Base-by-base conservation (phyloP, 352 stramenopile genomes). In the Phytophthora sp. region DNA sequence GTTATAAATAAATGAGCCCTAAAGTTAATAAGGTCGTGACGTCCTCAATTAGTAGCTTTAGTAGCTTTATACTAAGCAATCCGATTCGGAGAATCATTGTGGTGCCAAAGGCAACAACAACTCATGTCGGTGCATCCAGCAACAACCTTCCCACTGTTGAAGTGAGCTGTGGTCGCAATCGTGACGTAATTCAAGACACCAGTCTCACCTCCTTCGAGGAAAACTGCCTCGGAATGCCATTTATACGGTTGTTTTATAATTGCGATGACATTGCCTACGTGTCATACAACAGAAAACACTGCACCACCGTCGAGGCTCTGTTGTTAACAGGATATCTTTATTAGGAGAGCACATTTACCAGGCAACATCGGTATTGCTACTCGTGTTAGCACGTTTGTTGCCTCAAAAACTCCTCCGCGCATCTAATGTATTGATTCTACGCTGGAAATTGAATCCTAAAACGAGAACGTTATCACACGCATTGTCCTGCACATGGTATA, bases 341-440 rank as follows among this genome's bases (percentile, higher is more conserved):
- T 17, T 43, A 43, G 37, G 37, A 6, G 9, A 43, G 15, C 37
- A 43, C 17, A 11, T 43, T 43, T 43, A 43, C 37, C 37, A 26
- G 9, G 18, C 6, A 3, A 24, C 37, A 3, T 43, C 17, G 4
- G 37, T 27, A 9, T 8, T 24, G 17, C 6, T 17, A 43, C 37
- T 54, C 3, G 9, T 67, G 3, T 3, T 52, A 4, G 37, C 49
- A 4, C 41, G 58, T 15, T 15, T 62, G n/a, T 1, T 67, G 18
- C 50, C 58, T 5, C 32, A 15, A 6, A 50, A 26, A 23, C 13
- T 67, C 1, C 17, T 62, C 11, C 43, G 50, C 13, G 50, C 50
- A 13, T 67, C 62, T 34, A 67, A 67, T 30, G 42, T 62, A 3
- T 13, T 67, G n/a, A 7, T 67, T 18, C n/a, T 67, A 3, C 42